phyloP scores from a whole-genome alignment of 306 rosid genomes.

The Vigna angularis region DNA sequence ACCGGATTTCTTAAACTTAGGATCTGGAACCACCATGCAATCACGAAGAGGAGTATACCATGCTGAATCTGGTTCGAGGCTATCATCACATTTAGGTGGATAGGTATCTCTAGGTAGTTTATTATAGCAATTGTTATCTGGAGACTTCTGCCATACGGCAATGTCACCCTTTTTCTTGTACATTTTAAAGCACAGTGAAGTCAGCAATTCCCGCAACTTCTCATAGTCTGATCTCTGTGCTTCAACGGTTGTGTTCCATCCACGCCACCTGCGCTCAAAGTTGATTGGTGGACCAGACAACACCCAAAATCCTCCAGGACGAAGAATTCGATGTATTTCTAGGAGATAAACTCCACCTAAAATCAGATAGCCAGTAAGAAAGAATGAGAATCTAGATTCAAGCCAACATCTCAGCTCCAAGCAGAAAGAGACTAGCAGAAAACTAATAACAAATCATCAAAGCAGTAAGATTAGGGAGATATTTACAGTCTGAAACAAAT shows the following conservation, averaged over 20 bases:
- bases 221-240: constrained; percentile 81
- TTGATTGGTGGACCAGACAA: constrained; percentile 97
- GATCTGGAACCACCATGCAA: constrained; percentile 75
- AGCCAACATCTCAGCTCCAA: constrained; percentile 21
- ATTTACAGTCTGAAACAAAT: too few relatives aligned
- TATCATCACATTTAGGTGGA: constrained; percentile 93
- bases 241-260: constrained; percentile 94
- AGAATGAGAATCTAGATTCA: constrained; percentile 16
- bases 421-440: background rate
- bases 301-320: constrained; percentile 99
- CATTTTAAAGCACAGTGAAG: constrained; percentile 87
- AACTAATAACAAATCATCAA: background rate
- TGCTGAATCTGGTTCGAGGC: constrained; percentile 90
- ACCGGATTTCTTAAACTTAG: constrained; percentile 66
- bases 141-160: constrained; percentile 89
- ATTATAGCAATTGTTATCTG: constrained; percentile 65
- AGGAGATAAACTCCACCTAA: constrained; percentile 90
- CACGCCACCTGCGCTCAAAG: constrained; percentile 87
- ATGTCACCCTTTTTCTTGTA: constrained; percentile 90
- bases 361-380: constrained; percentile 19
- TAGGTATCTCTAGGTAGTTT: constrained; percentile 68
- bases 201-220: constrained; percentile 71
- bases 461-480: too few relatives aligned
- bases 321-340: constrained; percentile 93
- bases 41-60: constrained; percentile 95